Evolutionary conservation across 2,329 filamentous ascomycete species (phyloP), one percentile per base, ranked within the genome.

Genomic region (Penicillium concentricum): DNA sequence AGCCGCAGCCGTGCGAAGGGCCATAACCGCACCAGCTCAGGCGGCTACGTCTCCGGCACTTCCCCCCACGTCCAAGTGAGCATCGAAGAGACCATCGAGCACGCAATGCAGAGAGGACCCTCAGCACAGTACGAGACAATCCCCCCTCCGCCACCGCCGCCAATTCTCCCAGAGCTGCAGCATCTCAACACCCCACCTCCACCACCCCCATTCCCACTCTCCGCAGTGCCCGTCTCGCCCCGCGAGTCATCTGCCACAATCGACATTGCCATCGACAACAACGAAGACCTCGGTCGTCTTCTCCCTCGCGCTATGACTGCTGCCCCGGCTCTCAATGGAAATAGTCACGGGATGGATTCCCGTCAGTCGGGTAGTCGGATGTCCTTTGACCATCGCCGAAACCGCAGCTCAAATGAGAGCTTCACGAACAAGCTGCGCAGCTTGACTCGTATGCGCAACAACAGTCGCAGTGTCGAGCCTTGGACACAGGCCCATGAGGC

Each of bases 151-250:
- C 62, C 62, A 35, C 47, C 64, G 8, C 64, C 62, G 24, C 81
- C 82, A 5, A 73, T 85, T 10, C 76, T 87, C 18, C 82, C 84
- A 7, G 83, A 87, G 65, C 77, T 87, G 10, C 84, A 86, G 65
- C 85, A 87, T 68, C 74, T 87, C 16, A 81, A 79, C 24, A 76
- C 71, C 10, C 82, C 82, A 12, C 82, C 82, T 0, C 80, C 81
- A 2, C 80, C 79, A 16, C 79, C 79, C 22, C 78, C 79, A n/a
- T 69, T 74, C 12, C 78, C 79, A 8, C 49, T 64, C 20, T 63
- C 64, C 15, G 64, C 62, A 26, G 61, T 64, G 13, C 61, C 65
- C 1, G 26, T 56, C 22, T 75, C 72, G 2, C 67, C 68, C 0
- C 68, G 71, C 7, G 70, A 74, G 16, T 76, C 74, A 5, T 68